These are phyloP conservation scores for Beauveria sp. DNA, from an alignment of 2,329 filamentous ascomycete species.

Conservation along the genomic window DNA sequence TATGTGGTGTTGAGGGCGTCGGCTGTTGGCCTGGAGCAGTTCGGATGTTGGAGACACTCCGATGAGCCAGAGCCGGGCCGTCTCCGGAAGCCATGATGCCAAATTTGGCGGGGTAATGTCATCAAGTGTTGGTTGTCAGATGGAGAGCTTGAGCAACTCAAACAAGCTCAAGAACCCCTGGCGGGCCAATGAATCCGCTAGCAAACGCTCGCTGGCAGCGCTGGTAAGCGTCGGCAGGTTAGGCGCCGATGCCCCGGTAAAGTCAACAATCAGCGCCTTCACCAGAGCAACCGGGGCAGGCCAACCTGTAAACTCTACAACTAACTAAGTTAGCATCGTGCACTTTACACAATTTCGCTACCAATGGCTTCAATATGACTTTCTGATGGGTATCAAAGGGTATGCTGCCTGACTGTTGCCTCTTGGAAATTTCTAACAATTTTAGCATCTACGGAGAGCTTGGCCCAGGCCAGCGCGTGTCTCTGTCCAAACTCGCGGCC, in stretches of 20 bases:
- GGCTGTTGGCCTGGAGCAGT: constrained; percentile 15
- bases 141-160: neutral
- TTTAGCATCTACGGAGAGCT: constrained; percentile 83
- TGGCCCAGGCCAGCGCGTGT: constrained; percentile 68
- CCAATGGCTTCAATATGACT: neutral
- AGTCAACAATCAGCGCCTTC: constrained; percentile 15
- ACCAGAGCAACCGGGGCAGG: constrained; percentile 24
- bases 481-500: constrained; percentile 74
- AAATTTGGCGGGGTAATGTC: neutral
- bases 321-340: constrained; percentile 13
- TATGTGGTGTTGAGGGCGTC: constrained; percentile 41
- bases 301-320: neutral
- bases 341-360: constrained; percentile 8
- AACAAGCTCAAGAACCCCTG: neutral
- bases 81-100: constrained; percentile 36
- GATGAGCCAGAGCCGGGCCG: constrained; percentile 44
- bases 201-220: neutral
- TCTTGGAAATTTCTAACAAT: constrained; percentile 6
- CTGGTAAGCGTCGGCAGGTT: constrained; percentile 15
- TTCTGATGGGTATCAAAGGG: constrained; percentile 60
- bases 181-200: neutral
- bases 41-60: constrained; percentile 51
- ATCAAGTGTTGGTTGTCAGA: neutral
- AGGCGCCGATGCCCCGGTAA: constrained; percentile 22
- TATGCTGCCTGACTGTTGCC: constrained; percentile 18